A percentile compares a stretch with the other conserved stretches of the same genome.
Conservation (phyloP, 2,329 filamentous ascomycete genomes). For the Penicillium sp. region DNA sequence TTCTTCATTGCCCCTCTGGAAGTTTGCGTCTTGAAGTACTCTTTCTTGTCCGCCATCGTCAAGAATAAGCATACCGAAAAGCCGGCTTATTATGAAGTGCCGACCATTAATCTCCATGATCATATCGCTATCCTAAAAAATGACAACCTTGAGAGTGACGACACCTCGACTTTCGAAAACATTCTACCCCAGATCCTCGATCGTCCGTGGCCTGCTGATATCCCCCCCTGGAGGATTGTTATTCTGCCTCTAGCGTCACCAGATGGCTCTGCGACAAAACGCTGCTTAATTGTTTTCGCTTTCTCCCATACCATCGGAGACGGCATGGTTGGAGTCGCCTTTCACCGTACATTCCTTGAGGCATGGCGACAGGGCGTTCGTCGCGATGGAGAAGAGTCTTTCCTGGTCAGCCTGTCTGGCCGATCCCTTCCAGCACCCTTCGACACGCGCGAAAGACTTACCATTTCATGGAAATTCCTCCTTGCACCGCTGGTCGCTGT, state of each 20-base stretch:
- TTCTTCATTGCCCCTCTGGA: slow-evolving; percentile 35
- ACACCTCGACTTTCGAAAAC: neutral
- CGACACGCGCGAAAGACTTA: slow-evolving; percentile 40
- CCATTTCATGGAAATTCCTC: slow-evolving; percentile 48
- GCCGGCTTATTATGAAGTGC: slow-evolving; percentile 33
- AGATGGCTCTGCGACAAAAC: slow-evolving; percentile 3
- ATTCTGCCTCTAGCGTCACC: slow-evolving; percentile 30
- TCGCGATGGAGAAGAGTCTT: neutral
- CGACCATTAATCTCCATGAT: slow-evolving; percentile 37
- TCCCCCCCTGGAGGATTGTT: slow-evolving; percentile 48
- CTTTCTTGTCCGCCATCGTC: slow-evolving; percentile 41
- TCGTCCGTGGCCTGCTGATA: slow-evolving; percentile 25
- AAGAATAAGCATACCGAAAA: slow-evolving; percentile 38
- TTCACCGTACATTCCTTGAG: slow-evolving; percentile 45
- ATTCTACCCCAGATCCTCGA: slow-evolving; percentile 33
- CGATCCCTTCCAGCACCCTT: slow-evolving; percentile 36
- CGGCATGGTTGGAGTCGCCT: slow-evolving; percentile 43
- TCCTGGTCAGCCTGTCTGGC: slow-evolving; percentile 16
- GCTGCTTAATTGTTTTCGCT: slow-evolving; percentile 41
- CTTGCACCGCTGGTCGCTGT: slow-evolving; percentile 41
- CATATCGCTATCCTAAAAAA: slow-evolving; percentile 38
- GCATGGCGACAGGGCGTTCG: slow-evolving; percentile 6
- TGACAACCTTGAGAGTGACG: neutral
- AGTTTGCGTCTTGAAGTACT: slow-evolving; percentile 40
- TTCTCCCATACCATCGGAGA: slow-evolving; percentile 50